Evolutionary conservation across 2,329 filamentous ascomycete species (phyloP).

Genomic region (Trichoderma arundinaceum): DNA sequence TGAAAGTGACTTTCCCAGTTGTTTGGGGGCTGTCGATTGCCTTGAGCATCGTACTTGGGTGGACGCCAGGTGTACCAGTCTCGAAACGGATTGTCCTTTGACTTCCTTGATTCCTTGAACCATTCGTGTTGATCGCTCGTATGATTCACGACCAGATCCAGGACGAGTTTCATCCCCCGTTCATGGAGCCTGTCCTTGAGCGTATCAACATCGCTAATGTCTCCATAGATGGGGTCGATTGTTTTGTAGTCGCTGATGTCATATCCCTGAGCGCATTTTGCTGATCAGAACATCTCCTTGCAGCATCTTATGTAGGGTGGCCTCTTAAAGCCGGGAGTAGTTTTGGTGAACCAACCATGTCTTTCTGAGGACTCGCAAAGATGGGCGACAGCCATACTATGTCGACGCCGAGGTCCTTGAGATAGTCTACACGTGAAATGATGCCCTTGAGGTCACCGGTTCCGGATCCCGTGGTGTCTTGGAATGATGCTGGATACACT

Average conservation of each 20-base stretch:
- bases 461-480: slow-evolving; percentile 62
- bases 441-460: slow-evolving; percentile 64
- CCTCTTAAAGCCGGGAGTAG: background rate
- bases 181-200: slow-evolving; percentile 66
- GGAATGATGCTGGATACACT: slow-evolving; percentile 66
- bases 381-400: slow-evolving; percentile 62
- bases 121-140: slow-evolving; percentile 64
- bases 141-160: slow-evolving; percentile 78
- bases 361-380: slow-evolving; percentile 61
- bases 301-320: background rate
- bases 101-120: slow-evolving; percentile 62
- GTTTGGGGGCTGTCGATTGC: slow-evolving; percentile 65
- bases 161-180: slow-evolving; percentile 70
- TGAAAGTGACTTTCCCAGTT: slow-evolving; percentile 57
- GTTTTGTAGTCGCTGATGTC: slow-evolving; percentile 72
- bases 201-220: slow-evolving; percentile 68
- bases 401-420: slow-evolving; percentile 61
- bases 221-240: slow-evolving; percentile 71
- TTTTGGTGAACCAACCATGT: slow-evolving; percentile 56
- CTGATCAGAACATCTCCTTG: background rate
- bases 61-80: slow-evolving; percentile 71
- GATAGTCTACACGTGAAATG: slow-evolving; percentile 61
- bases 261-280: slow-evolving; percentile 56
- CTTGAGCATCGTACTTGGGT: slow-evolving; percentile 61
- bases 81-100: slow-evolving; percentile 59